A percentile compares a stretch with the other conserved stretches of the same genome.
These are phyloP conservation scores for Dendrostoma leiphaemia DNA, from an alignment of 2,329 filamentous ascomycete species.

Conservation along the genomic window DNA sequence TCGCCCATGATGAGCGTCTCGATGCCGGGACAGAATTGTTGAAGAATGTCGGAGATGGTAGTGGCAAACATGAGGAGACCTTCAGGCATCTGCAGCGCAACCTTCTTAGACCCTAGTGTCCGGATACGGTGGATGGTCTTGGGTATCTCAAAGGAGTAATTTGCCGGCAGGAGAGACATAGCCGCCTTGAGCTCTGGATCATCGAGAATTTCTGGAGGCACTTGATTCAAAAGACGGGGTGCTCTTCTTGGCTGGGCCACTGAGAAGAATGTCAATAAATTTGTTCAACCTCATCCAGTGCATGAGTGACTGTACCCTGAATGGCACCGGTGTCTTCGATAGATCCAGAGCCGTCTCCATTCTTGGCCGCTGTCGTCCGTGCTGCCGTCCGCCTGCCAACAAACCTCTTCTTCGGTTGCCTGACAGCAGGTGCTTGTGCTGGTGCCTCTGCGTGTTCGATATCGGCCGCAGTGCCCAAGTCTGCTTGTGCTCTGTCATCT, in stretches of 20 bases:
- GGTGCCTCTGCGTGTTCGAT: constrained; percentile 49
- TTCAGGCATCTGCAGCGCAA: constrained; percentile 97
- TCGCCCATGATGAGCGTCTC: constrained; percentile 99
- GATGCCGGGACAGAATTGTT: constrained; percentile 86
- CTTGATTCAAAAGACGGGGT: constrained; percentile 83
- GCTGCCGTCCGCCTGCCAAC: constrained; percentile 77
- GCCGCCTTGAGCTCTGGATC: constrained; percentile 84
- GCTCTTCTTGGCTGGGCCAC: constrained; percentile 70
- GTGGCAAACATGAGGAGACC: constrained; percentile 93
- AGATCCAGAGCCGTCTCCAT: constrained; percentile 30
- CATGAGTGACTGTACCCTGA: constrained; percentile 51
- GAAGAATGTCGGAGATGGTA: constrained; percentile 94
- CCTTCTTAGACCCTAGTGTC: constrained; percentile 71
- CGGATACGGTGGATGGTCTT: constrained; percentile 97
- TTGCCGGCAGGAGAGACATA: constrained; percentile 82
- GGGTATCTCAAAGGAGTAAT: constrained; percentile 98
- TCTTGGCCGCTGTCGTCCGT: constrained; percentile 51
- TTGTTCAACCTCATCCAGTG: not conserved
- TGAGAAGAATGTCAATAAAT: constrained; percentile 32
- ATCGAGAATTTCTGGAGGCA: constrained; percentile 82
- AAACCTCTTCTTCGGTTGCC: constrained; percentile 87
- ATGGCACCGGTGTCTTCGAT: constrained; percentile 64
- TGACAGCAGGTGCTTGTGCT: constrained; percentile 50
- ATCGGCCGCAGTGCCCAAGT: constrained; percentile 68
- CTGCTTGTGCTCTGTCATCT: constrained; percentile 67